These are phyloP conservation scores for Turnera subulata DNA, from an alignment of 345 rosid genomes.

Conservation along the genomic window DNA sequence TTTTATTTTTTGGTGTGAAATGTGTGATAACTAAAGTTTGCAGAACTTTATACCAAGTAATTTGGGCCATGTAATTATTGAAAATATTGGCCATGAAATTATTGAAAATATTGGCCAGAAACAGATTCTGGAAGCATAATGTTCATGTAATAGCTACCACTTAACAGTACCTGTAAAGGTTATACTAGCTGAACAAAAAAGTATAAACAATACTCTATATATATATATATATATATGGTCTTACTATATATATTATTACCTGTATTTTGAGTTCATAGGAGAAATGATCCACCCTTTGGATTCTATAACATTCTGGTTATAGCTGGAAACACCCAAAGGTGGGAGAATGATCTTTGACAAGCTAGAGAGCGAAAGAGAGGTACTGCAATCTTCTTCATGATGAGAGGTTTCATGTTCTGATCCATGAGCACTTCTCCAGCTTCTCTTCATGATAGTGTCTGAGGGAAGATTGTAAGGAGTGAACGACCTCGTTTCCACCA, in stretches of 20 bases:
- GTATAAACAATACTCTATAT: too few relatives aligned
- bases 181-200: too few relatives aligned
- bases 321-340: conserved; percentile 71
- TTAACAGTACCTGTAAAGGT: too few relatives aligned
- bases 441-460: conserved; percentile 12
- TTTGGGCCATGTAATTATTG: too few relatives aligned
- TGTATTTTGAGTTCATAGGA: conserved; percentile 84
- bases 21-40: too few relatives aligned
- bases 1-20: too few relatives aligned
- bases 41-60: background rate
- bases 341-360: conserved; percentile 84
- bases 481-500: conserved; percentile 20
- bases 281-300: conserved; percentile 63
- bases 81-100: too few relatives aligned
- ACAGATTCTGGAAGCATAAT: too few relatives aligned
- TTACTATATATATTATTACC: conserved; percentile 41
- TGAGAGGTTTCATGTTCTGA: background rate
- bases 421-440: background rate
- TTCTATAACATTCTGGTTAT: conserved; percentile 37
- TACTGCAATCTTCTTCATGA: background rate
- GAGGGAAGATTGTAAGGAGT: conserved; percentile 3
- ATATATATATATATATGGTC: too few relatives aligned
- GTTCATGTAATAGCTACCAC: too few relatives aligned
- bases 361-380: conserved; percentile 24
- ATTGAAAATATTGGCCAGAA: too few relatives aligned